phyloP scores from a whole-genome alignment of 164 flowering plant species.

The Akebia trifoliata region DNA sequence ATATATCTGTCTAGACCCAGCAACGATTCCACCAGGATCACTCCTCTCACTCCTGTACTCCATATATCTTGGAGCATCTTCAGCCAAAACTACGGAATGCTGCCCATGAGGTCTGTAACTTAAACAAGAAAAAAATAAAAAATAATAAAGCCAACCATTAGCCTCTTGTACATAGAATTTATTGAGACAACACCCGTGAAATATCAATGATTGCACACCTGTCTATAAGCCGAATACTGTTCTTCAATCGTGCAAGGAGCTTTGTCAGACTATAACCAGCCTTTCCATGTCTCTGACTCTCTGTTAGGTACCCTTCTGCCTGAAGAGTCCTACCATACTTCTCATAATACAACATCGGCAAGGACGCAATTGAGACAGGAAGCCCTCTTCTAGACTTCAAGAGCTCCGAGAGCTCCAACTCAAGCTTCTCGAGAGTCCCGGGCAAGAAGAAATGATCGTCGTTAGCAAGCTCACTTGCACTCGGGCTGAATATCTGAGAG shows the following conservation, averaged over 20 bases:
- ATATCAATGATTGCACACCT: conserved; percentile 44
- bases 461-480: conserved; percentile 22
- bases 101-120: conserved; percentile 88
- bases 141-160: not conserved
- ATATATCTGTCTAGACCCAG: conserved; percentile 85
- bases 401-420: conserved; percentile 65
- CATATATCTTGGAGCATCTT: conserved; percentile 62
- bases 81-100: conserved; percentile 72
- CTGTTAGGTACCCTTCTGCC: conserved; percentile 87
- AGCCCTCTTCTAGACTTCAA: conserved; percentile 57
- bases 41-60: conserved; percentile 50
- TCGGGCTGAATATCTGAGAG: conserved; percentile 29
- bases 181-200: not conserved
- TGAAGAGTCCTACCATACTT: conserved; percentile 68
- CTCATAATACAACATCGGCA: conserved; percentile 77
- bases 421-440: conserved; percentile 69
- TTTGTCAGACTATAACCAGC: conserved; percentile 84
- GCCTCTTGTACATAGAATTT: not conserved
- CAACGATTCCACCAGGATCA: conserved; percentile 61
- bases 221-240: conserved; percentile 67
- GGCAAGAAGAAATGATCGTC: conserved; percentile 56
- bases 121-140: conserved; percentile 8
- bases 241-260: conserved; percentile 75
- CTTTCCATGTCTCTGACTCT: conserved; percentile 91
- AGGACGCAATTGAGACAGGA: conserved; percentile 82